A percentile compares a stretch with the other conserved stretches of the same genome.
These are phyloP conservation scores for Blastocystis sp. DNA, from an alignment of 352 stramenopile species.

Conservation along the genomic window DNA sequence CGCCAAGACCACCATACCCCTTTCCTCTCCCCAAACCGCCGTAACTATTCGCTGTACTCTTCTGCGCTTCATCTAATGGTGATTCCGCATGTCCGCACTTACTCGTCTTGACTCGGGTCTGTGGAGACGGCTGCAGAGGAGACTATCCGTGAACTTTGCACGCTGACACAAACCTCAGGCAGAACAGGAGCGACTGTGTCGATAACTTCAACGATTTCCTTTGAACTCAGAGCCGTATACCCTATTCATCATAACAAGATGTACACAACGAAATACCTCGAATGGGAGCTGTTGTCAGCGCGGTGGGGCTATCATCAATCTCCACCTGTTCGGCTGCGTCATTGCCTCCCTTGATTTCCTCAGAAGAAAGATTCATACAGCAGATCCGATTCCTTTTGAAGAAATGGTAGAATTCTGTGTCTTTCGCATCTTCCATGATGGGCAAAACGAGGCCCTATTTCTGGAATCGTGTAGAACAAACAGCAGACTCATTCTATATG, in stretches of 20 bases:
- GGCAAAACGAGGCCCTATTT: no score
- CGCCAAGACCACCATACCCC: neutral
- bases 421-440: no score
- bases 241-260: neutral
- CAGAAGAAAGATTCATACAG: neutral
- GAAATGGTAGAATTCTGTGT: no score
- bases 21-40: neutral
- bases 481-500: no score
- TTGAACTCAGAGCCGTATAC: constrained; percentile 14
- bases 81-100: neutral
- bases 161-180: neutral
- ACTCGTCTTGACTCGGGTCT: neutral
- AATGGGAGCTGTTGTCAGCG: neutral
- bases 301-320: neutral
- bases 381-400: neutral
- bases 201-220: constrained; percentile 11
- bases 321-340: neutral
- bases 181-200: constrained; percentile 13
- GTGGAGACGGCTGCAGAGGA: neutral
- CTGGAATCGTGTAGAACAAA: no score
- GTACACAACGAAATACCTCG: neutral
- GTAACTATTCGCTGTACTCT: neutral
- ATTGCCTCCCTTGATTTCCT: neutral
- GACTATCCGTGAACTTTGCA: neutral
- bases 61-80: neutral